Evolutionary conservation across 2,329 filamentous ascomycete species (phyloP), one percentile per base, ranked within the genome.

Genomic region (Trichophyton simii): DNA sequence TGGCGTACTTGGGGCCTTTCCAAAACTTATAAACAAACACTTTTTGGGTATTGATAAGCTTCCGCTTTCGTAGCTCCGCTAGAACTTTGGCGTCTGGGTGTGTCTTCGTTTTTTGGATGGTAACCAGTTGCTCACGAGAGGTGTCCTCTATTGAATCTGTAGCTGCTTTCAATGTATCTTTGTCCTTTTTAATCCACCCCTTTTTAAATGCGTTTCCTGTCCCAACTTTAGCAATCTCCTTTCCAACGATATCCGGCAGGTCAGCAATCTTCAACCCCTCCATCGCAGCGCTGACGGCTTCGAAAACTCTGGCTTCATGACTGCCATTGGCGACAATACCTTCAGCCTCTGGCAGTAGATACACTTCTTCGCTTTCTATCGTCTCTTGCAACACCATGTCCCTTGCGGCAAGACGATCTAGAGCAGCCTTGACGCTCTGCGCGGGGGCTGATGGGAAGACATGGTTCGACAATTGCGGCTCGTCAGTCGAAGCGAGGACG

Each of bases 131-230:
- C 67, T 91, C 83, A 68, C 84, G 83, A 59, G 89, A 95, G 60
- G 82, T 80, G 72, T 99, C 94, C 68, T 86, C 79, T 68, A 97
- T 92, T 22, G 86, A 83, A 20, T 95, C 84, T 66, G 81, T 80
- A 71, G 71, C 74, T 58, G 80, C 77, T 62, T 81, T 78, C 63
- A 85, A 73, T 58, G 80, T 75, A 62, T 84, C 78, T 55, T 78
- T 77, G 65, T 84, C 81, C 71, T 86, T 87, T 72, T 84, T 85
- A 64, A 86, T 81, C 84, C 84, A 87, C 66, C 83, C 83, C 68
- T 80, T 79, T 75, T 83, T 95, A 79, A 97, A 96, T 38, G 92
- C 92, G 78, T 94, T 95, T 68, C 91, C 91, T 73, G 94, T 88
- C n/a, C 94, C 94, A 63, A 96, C 80, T 77, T 78, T 78, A 61